These are phyloP conservation scores for Conticribra weissflogii DNA, from an alignment of 108 stramenopile species.

Conservation along the genomic window DNA sequence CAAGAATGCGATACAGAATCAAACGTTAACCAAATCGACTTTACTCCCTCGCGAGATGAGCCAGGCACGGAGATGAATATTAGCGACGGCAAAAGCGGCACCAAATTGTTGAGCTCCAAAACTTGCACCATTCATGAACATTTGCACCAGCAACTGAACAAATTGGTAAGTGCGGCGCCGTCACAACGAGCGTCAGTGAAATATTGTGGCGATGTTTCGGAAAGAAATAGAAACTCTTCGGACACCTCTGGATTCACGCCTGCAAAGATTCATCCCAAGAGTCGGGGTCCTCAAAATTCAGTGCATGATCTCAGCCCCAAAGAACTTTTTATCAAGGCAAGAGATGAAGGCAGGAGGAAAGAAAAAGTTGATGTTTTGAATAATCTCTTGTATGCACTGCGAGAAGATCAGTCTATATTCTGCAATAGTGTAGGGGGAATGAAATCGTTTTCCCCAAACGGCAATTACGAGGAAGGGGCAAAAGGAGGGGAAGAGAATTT, in stretches of 20 bases:
- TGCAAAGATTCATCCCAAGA: background rate
- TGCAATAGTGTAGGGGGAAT: background rate
- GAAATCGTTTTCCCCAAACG: no score
- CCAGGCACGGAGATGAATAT: no score
- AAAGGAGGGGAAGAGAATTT: background rate
- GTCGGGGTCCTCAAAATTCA: conserved; percentile 1
- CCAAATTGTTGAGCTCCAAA: no score
- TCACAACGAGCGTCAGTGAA: background rate
- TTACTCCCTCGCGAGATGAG: no score
- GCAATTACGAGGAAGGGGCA: background rate
- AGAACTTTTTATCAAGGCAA: conserved; percentile 13
- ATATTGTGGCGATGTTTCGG: background rate
- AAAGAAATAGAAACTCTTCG: background rate
- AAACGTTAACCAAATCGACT: no score
- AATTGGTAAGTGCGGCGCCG: conserved; percentile 25
- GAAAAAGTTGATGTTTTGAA: conserved; percentile 26
- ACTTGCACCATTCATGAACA: conserved; percentile 45
- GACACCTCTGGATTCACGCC: background rate
- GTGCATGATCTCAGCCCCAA: conserved; percentile 10
- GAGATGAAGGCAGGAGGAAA: conserved; percentile 28
- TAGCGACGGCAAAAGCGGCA: no score
- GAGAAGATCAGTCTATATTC: conserved; percentile 23
- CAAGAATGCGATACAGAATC: no score
- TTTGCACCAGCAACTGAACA: conserved; percentile 34
- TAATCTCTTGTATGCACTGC: conserved; percentile 29